Conservation (phyloP, 1,284 basidiomycete species). For the Puccinia horiana region DNA sequence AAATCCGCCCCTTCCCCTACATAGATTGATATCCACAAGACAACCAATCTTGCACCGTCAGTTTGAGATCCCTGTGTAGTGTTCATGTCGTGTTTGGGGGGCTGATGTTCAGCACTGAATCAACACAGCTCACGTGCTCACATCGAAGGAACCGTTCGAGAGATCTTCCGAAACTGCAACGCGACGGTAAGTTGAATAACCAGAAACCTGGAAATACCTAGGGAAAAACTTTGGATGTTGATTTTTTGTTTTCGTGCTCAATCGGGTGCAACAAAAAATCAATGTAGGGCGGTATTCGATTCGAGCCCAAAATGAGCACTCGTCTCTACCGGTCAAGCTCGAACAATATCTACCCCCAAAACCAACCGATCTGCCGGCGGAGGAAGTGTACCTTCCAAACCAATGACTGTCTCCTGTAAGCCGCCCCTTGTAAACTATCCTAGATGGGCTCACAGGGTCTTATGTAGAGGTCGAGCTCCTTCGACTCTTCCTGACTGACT, state of each 20-base stretch:
- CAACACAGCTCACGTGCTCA: neutral
- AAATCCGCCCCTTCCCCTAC: too few species aligned
- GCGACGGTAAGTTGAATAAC: neutral
- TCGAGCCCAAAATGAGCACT: neutral
- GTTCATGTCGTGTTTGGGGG: neutral
- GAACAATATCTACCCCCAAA: neutral
- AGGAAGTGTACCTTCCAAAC: neutral
- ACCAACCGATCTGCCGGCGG: neutral
- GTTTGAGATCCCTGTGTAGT: neutral
- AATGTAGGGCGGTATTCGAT: neutral
- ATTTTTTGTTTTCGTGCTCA: neutral
- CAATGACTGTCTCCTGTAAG: neutral
- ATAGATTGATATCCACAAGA: conserved; percentile 3
- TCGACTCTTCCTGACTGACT: neutral
- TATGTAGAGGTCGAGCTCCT: neutral
- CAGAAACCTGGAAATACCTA: neutral
- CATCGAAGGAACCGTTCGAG: conserved; percentile 4
- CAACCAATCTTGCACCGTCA: neutral
- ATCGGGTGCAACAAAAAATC: too few species aligned
- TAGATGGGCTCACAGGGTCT: neutral
- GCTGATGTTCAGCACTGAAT: neutral
- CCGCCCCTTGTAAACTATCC: neutral
- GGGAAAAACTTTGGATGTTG: neutral
- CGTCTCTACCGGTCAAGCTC: neutral
- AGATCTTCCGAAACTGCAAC: neutral